Evolutionary conservation across 257 asterid genomes (phyloP).

Genomic region (Pogostemon cablin): DNA sequence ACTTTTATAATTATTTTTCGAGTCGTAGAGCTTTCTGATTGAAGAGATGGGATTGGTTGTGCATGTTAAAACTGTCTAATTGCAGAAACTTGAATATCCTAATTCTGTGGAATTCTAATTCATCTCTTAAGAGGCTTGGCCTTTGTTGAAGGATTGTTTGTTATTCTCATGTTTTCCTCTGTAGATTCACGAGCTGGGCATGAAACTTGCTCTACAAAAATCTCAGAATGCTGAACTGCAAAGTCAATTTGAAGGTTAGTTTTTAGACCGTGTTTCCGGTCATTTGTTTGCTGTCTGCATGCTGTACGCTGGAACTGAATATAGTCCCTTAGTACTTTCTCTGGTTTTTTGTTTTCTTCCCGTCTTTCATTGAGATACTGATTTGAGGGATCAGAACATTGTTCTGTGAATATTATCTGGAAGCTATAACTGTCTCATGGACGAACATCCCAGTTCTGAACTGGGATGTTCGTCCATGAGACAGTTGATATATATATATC

Average conservation of each 20-base stretch:
- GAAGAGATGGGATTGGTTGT: neutral
- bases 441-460: too few species aligned
- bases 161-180: slow-evolving; percentile 23
- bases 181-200: slow-evolving; percentile 83
- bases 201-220: slow-evolving; percentile 82
- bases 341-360: neutral
- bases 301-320: neutral
- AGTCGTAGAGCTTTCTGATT: too few species aligned
- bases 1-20: neutral
- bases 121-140: neutral
- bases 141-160: slow-evolving; percentile 13
- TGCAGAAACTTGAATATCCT: slow-evolving; percentile 13
- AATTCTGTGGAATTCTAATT: slow-evolving; percentile 14
- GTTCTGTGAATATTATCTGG: neutral
- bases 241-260: slow-evolving; percentile 80
- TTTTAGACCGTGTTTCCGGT: neutral
- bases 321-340: slow-evolving; percentile 15
- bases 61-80: neutral
- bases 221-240: slow-evolving; percentile 82
- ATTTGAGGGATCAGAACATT: neutral
- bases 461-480: too few species aligned
- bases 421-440: too few species aligned
- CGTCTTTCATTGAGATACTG: neutral
- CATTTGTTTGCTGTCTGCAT: neutral
- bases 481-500: too few species aligned